Evolutionary conservation across 148 eudicot species (phyloP), one percentile per base, ranked within the genome.

Genomic region (Camellia lanceoleosa): DNA sequence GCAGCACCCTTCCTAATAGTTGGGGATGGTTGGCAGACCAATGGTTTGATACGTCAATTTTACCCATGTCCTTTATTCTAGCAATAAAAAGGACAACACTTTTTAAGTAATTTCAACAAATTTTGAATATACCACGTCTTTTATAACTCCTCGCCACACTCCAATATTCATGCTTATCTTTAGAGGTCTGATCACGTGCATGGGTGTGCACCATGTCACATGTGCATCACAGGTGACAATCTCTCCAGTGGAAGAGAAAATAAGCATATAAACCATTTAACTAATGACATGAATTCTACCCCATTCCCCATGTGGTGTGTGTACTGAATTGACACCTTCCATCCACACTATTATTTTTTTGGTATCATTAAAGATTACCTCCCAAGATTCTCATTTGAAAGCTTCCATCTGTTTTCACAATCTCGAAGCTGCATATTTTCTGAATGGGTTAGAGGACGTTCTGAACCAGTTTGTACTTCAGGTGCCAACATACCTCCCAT

Each of bases 321-420:
- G 15, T 62, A 62, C 7, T 62, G 38, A 62, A 62, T 62, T 19
- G 9, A 19, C 69, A 30, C 69, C 43, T 66, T 23, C 68, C 42
- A 66, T 66, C 46, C 56, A 71, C 16, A 54, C 15, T 73, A 12
- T 3, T 13, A 38, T 73, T 30, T 18, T 19, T 54, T 30, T n/a
- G 47, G 18, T 54, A 20, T 20, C 41, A 46, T 15, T 44, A 68
- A 79, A 30, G 74, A 58, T 74, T n/a, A 92, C 97, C 94, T 90
- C 75, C 68, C 81, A 30, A 70, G 76, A 47, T 81, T 76, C 56
- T 84, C 84, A 79, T 63, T 73, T 23, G 76, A 81, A 79, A 44
- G 46, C 74, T 85, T 84, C 70, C 73, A 77, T 64, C 60, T 80
- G 9, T 79, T 81, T 43, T 84, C 84, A 83, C 58, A 66, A 64